Base-by-base conservation (phyloP, 345 rosid species). In the Microthlaspi erraticum region DNA sequence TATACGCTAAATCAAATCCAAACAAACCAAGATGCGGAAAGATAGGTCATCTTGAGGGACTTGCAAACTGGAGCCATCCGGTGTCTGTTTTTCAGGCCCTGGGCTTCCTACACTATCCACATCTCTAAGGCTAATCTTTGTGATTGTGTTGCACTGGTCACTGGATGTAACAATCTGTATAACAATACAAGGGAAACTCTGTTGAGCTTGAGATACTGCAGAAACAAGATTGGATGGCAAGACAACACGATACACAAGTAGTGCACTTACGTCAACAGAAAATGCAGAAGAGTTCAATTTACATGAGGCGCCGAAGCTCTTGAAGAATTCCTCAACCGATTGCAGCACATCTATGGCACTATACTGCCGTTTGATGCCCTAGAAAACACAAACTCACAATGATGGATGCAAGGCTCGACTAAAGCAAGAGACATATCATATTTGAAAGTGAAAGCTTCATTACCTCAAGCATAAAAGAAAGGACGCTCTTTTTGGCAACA, bases 391-490 rank as follows among this genome's bases (percentile, higher is more conserved):
- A n/a, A 58, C 11, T 39, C 12, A 45, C 31, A 58, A 50, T 31
- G 44, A 46, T 45, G 19, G 31, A 75, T 38, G 13, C 29, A 29
- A 73, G 44, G 64, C 32, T 18, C 16, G 2, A 23, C 19, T 48
- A 41, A 46, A 58, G 36, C 53, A 3, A 0, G 26, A 39, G 51
- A 60, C 16, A 39, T 17, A 46, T n/a, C 10, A 69, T 9, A 57
- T 36, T 45, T 48, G 2, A 16, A 53, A 50, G 56, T 55, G 17
- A 72, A 64, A 49, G 36, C 46, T 66, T 2, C n/a, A 68, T 50
- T 44, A 90, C 98, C 96, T 91, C 95, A 33, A 91, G 90, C 83
- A 82, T 87, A 78, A 93, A 91, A 64, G 91, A 91, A 37, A 73
- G 20, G 66, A 18, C 70, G 19, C 57, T 82, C 81, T 81, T 88